These are phyloP conservation scores for Sphaerostilbella broomeana DNA, from an alignment of 2,329 filamentous ascomycete genomes.

Conservation along the genomic window DNA sequence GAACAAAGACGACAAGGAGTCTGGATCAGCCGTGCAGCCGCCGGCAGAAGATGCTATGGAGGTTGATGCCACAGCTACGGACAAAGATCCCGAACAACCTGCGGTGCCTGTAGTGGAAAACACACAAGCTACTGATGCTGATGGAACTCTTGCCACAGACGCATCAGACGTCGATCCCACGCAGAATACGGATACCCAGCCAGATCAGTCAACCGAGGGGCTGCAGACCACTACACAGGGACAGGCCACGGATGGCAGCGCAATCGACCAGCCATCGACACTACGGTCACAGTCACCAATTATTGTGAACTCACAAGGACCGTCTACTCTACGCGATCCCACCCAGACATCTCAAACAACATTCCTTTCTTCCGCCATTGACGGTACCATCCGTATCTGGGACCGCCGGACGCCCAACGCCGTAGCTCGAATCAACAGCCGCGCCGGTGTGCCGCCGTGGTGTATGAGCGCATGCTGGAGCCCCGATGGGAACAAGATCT, in stretches of 20 bases:
- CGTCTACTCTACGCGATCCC: constrained; percentile 41
- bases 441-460: constrained; percentile 79
- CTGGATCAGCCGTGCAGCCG: constrained; percentile 15
- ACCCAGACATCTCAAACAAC: constrained; percentile 64
- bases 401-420: constrained; percentile 72
- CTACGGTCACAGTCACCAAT: constrained; percentile 18
- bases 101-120: not conserved
- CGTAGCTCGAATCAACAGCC: constrained; percentile 69
- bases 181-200: not conserved
- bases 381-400: constrained; percentile 89
- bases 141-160: not conserved
- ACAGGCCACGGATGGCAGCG: no score
- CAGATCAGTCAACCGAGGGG: not conserved
- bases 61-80: constrained; percentile 7
- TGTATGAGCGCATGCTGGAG: constrained; percentile 98
- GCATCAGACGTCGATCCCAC: not conserved
- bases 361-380: constrained; percentile 82
- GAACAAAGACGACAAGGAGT: constrained; percentile 19
- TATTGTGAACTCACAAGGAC: constrained; percentile 30
- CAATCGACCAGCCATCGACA: constrained; percentile 1
- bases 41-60: constrained; percentile 13
- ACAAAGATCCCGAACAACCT: not conserved
- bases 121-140: constrained; percentile 2
- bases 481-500: constrained; percentile 90
- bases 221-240: no score